Conservation (phyloP, 257 asterid species). For the Scutellaria galericulata region DNA sequence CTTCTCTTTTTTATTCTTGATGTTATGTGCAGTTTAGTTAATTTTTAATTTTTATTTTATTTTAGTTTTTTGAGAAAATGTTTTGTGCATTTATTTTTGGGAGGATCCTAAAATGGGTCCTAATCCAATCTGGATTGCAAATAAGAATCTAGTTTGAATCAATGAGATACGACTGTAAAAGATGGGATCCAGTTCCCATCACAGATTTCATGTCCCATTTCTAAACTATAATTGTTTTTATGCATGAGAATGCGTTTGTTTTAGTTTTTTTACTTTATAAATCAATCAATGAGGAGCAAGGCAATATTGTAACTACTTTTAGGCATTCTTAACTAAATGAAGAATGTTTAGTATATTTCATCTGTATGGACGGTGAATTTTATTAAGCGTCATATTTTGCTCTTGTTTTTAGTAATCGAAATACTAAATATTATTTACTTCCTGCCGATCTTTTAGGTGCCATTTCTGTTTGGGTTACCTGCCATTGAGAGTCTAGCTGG, state of each 20-base stretch:
- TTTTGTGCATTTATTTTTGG: neutral
- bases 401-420: neutral
- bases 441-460: constrained; percentile 61
- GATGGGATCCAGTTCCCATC: neutral
- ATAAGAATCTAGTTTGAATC: neutral
- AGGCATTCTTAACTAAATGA: neutral
- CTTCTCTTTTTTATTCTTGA: neutral
- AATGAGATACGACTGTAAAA: neutral
- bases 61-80: neutral
- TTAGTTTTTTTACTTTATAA: neutral
- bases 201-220: constrained; percentile 3
- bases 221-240: neutral
- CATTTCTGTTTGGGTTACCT: constrained; percentile 94
- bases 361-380: constrained; percentile 5
- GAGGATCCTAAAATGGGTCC: neutral
- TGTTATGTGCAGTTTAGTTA: neutral
- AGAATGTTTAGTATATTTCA: constrained; percentile 6
- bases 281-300: neutral
- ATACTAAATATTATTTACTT: constrained; percentile 13
- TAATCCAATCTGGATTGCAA: neutral
- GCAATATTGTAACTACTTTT: constrained; percentile 9
- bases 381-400: neutral
- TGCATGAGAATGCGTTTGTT: neutral
- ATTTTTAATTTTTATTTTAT: too few species aligned
- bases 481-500: constrained; percentile 83